Evolutionary conservation across 208 protist genomes (phyloP).

Genomic region (Trypanosoma mega): DNA sequence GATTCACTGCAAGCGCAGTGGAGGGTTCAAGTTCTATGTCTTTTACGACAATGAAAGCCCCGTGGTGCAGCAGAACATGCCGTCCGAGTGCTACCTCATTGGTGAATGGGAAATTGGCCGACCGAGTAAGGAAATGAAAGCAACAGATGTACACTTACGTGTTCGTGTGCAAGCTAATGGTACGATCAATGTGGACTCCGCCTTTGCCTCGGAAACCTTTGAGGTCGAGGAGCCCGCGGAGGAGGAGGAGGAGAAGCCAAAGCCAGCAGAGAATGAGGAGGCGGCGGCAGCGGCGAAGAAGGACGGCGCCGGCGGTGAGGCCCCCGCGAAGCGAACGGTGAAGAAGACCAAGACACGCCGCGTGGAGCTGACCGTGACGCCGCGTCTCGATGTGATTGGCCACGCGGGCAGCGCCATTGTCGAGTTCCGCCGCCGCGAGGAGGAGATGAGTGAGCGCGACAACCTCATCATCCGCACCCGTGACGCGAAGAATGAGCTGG

Average conservation of each 20-base stretch:
- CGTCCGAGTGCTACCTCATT: constrained; percentile 46
- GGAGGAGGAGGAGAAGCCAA: constrained; percentile 30
- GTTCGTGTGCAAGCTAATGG: constrained; percentile 63
- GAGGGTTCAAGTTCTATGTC: constrained; percentile 76
- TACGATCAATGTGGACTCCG: constrained; percentile 63
- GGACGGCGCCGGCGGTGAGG: constrained; percentile 20
- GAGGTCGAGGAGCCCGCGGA: constrained; percentile 63
- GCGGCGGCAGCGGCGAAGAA: constrained; percentile 28
- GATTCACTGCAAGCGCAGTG: constrained; percentile 63
- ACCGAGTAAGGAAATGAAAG: constrained; percentile 33
- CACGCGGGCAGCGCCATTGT: constrained; percentile 45
- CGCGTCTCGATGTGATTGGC: constrained; percentile 56
- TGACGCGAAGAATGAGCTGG: constrained; percentile 90
- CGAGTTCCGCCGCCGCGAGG: constrained; percentile 60
- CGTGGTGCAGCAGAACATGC: constrained; percentile 41
- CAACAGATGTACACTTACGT: constrained; percentile 41
- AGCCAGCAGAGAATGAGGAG: constrained; percentile 24
- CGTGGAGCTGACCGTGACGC: constrained; percentile 49
- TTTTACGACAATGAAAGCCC: constrained; percentile 73
- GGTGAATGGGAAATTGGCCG: constrained; percentile 69
- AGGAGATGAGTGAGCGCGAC: constrained; percentile 80
- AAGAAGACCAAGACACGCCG: constrained; percentile 46
- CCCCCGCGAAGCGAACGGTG: constrained; percentile 36
- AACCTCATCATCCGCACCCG: constrained; percentile 53
- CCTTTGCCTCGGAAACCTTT: constrained; percentile 61